A percentile compares a stretch with the other conserved stretches of the same genome.
Evolutionary conservation across 140 eudicot genomes (phyloP).

Genomic region (Flaveria floridana): DNA sequence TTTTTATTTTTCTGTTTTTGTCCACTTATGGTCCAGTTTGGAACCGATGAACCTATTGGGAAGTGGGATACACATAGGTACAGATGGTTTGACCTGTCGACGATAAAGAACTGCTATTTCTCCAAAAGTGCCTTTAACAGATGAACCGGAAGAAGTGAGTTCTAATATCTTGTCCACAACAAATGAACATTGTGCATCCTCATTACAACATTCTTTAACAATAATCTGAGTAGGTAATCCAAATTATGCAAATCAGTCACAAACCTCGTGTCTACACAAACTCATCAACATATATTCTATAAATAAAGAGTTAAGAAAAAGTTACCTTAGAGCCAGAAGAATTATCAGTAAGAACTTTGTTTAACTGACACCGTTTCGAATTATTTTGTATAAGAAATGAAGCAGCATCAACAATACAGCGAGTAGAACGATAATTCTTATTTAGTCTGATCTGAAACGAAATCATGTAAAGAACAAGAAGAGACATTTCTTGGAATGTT

Average conservation of each 20-base stretch:
- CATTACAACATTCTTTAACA: slow-evolving; percentile 81
- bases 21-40: neutral
- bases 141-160: slow-evolving; percentile 55
- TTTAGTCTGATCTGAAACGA: slow-evolving; percentile 62
- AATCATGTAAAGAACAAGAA: slow-evolving; percentile 14
- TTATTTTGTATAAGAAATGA: slow-evolving; percentile 78
- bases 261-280: neutral
- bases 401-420: slow-evolving; percentile 95
- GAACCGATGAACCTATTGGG: neutral
- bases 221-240: slow-evolving; percentile 50
- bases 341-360: slow-evolving; percentile 77
- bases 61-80: slow-evolving; percentile 22
- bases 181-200: slow-evolving; percentile 88
- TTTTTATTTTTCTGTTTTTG: neutral
- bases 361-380: slow-evolving; percentile 56
- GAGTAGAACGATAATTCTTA: slow-evolving; percentile 90
- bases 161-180: slow-evolving; percentile 94
- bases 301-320: neutral
- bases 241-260: slow-evolving; percentile 27
- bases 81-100: slow-evolving; percentile 79
- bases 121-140: slow-evolving; percentile 62
- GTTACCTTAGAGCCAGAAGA: slow-evolving; percentile 88
- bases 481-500: slow-evolving; percentile 15
- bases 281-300: neutral
- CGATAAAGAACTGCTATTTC: slow-evolving; percentile 88